Base-by-base conservation (phyloP, 345 rosid species). In the Sisymbrium irio region DNA sequence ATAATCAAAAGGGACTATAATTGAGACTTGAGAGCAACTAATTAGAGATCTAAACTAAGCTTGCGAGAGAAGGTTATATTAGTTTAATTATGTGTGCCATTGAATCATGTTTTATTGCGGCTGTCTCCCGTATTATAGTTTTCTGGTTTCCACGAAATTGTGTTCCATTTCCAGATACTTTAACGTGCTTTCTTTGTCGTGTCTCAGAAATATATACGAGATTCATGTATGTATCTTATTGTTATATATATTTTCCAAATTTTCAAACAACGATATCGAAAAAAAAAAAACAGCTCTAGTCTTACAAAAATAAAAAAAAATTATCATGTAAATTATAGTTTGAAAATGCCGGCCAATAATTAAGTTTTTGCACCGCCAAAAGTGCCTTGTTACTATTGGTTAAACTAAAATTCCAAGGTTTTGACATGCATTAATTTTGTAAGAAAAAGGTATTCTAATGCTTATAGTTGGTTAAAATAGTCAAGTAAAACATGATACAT, bases 81-180 rank as follows among this genome's bases (percentile, higher is more conserved):
- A 40, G 55, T 51, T 75, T 36, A 33, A 50, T 54, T 69, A 55
- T 54, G 20, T 56, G 62, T 39, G 69, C 56, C 41, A 57, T 67
- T 75, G 74, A 75, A 76, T 45, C 36, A 35, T 69, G 70, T 44
- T n/a, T n/a, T 25, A 8, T 62, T 62, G 49, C 70, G 65, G 69
- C 79, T 62, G 75, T 62, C 63, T 67, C 49, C 32, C 49, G 42
- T 75, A 67, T 67, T 17, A 18, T 57, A 27, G 72, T 66, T 75
- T 75, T 60, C 62, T 32, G 9, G 76, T 70, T 64, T 77, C 55
- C 67, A 70, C 72, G 67, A 77, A 77, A 70, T 76, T 54, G 72
- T 77, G 80, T 77, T 63, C 80, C 61, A 37, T 19, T 56, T 64
- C 17, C 9, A 36, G 50, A 64, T 28, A 36, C 19, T 56, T 28